Evolutionary conservation across 805 yeast species (phyloP), one percentile per base, ranked within the genome.

Genomic region (Kodamaea kakaduensis): DNA sequence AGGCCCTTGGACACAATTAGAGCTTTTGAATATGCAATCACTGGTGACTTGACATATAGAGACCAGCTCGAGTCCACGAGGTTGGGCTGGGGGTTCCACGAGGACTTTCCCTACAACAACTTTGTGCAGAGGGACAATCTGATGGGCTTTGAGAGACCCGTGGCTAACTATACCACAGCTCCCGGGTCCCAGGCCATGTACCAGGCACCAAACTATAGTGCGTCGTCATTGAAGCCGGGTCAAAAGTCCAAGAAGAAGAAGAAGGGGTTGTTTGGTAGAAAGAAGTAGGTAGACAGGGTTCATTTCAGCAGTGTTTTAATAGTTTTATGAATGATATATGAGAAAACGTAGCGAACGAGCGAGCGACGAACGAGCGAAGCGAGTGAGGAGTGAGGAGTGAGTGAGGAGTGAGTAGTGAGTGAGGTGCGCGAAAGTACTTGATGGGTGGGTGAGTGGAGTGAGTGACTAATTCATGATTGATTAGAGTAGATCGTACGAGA

Each of bases 1-100:
- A 77, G 99, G 52, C 99, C 99, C 3, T 67, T 93, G 51, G 99
- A 94, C 59, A 93, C 99, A 2, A 89, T 93, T 51, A 73, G 97
- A 49, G 73, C 85, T 4, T 93, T 93, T 61, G 97, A 93, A 67
- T 93, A 82, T 55, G 81, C 97, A 24, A 88, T 93, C 45, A 86
- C 96, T 5, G 96, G 96, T 34, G 98, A 93, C 59, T 64, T 72
- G 39, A 60, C 75, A 9, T 82, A 84, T 67, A 78, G 81, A 36
- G 93, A 86, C 38, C 87, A 84, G 50, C 69, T 87, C 51, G 97
- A 89, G 60, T 71, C 89, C 3, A 75, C 76, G 6, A 68, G 77
- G 13, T 71, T 83, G 28, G 97, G 97, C 10, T 89, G 94, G 82
- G 78, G 84, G 36, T 85, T 86, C 77, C 97, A 66, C 73, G 84